These are phyloP conservation scores for Backusella morwellensis DNA, from an alignment of 192 early-diverging fungal species.

Conservation along the genomic window DNA sequence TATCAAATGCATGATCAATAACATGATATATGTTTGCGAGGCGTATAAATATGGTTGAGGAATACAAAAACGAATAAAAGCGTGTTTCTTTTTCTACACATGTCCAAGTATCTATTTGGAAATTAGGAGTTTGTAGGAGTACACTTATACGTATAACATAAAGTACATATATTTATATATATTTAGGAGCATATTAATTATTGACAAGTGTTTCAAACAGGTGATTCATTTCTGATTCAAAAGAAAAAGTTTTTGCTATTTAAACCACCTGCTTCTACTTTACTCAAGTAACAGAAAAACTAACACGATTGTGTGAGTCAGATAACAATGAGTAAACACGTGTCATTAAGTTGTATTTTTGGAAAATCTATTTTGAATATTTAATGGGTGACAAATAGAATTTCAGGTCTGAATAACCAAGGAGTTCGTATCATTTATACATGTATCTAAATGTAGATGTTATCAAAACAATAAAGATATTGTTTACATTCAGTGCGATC, in stretches of 20 bases:
- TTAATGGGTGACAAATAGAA: conserved; percentile 1
- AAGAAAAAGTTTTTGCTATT: not conserved
- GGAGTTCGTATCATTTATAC: not conserved
- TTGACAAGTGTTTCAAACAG: not conserved
- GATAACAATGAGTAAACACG: not conserved
- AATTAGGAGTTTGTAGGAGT: not conserved
- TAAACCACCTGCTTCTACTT: not conserved
- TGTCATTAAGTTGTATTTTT: conserved; percentile 3
- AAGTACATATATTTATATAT: not conserved
- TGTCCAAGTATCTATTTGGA: conserved; percentile 4
- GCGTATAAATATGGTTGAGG: conserved; percentile 4
- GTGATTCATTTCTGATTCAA: not conserved
- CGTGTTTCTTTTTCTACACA: conserved; percentile 6
- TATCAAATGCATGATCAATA: conserved; percentile 7
- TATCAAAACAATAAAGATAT: not conserved
- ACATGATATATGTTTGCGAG: conserved; percentile 1
- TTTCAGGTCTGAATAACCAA: not conserved
- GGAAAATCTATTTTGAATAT: not conserved
- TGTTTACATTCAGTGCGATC: not conserved
- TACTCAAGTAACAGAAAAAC: not conserved
- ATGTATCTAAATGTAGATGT: conserved; percentile 4
- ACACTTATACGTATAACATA: not conserved
- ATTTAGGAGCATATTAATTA: not conserved
- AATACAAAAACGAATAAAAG: not conserved
- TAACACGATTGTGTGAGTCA: not conserved